phyloP scores from a whole-genome alignment of 441 rosid genomes.

The Corymbia citriodora region DNA sequence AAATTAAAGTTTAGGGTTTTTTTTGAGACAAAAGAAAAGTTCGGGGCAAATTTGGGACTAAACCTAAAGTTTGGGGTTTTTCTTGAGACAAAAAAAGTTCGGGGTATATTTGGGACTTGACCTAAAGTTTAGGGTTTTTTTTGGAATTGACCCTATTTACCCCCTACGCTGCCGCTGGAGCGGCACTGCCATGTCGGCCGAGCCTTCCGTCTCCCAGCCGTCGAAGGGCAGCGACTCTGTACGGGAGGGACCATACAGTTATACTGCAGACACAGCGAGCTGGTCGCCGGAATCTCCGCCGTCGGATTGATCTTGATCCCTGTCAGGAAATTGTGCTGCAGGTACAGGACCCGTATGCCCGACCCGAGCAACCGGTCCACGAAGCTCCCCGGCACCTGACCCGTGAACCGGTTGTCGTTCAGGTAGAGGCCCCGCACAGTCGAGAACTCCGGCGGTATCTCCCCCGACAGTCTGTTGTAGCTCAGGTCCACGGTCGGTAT shows the following conservation, averaged over 20 bases:
- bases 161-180: conserved; percentile 50
- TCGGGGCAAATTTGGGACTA: too few species aligned
- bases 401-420: conserved; percentile 78
- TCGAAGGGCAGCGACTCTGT: conserved; percentile 76
- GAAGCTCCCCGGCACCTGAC: conserved; percentile 72
- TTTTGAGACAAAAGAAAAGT: too few species aligned
- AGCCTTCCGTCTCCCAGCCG: conserved; percentile 63
- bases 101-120: too few species aligned
- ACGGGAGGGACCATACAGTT: conserved; percentile 95
- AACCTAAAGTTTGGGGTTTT: too few species aligned
- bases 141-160: too few species aligned
- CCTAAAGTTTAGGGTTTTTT: too few species aligned
- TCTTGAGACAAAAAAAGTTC: too few species aligned
- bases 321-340: conserved; percentile 84
- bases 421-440: conserved; percentile 73
- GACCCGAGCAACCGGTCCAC: conserved; percentile 63
- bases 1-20: too few species aligned
- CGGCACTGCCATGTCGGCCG: conserved; percentile 75
- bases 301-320: conserved; percentile 79
- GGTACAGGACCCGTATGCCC: conserved; percentile 52
- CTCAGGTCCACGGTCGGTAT: conserved; percentile 78
- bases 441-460: conserved; percentile 64
- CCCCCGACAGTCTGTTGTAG: conserved; percentile 67
- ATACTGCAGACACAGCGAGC: conserved; percentile 84
- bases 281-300: conserved; percentile 73